Conservation (phyloP, 202 grass and related monocot genomes). For the Schoenoplectus triqueter region DNA sequence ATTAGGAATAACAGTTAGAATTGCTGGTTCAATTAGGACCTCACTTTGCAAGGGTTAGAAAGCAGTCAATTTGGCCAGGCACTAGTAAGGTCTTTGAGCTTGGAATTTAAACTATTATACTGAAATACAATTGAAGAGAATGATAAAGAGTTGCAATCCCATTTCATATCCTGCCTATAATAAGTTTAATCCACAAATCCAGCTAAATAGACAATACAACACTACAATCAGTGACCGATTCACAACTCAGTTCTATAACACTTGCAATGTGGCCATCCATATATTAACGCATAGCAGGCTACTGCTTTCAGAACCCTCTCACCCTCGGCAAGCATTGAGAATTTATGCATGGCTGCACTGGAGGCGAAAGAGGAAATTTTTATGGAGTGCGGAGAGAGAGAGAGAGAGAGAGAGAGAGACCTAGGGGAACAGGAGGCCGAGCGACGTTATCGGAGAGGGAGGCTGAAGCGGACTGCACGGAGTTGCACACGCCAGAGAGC, state of each 20-base stretch:
- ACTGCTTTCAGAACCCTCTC: not conserved
- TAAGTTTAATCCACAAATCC: too few relatives aligned
- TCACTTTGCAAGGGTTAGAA: not conserved
- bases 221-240: too few relatives aligned
- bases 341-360: not conserved
- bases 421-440: conserved; percentile 62
- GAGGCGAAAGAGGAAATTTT: not conserved
- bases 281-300: not conserved
- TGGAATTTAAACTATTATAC: too few relatives aligned
- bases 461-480: conserved; percentile 56
- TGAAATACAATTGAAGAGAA: too few relatives aligned
- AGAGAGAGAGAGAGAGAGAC: conserved; percentile 23
- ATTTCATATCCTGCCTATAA: too few relatives aligned
- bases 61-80: too few relatives aligned
- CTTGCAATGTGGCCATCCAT: not conserved
- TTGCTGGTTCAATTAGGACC: not conserved
- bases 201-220: too few relatives aligned
- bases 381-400: not conserved
- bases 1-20: not conserved
- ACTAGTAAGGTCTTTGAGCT: too few relatives aligned
- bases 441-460: conserved; percentile 69
- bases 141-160: too few relatives aligned
- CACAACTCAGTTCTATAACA: too few relatives aligned
- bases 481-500: conserved; percentile 56
- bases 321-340: not conserved